Evolutionary conservation across 2,329 filamentous ascomycete genomes (phyloP).

Genomic region (Ascochyta fabae): DNA sequence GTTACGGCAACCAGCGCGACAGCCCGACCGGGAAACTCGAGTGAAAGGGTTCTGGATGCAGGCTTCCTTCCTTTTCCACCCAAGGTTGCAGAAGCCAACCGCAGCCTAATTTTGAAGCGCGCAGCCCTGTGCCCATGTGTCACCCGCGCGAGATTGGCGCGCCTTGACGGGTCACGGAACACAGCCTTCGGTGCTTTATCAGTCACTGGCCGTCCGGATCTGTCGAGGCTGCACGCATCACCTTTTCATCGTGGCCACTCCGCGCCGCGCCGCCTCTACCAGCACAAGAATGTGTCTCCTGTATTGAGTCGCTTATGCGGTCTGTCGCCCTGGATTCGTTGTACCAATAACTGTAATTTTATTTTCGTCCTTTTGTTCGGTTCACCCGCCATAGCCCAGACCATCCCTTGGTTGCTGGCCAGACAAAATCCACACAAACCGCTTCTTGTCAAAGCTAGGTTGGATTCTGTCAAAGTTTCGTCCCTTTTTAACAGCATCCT

Average conservation of each 20-base stretch:
- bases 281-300: conserved; percentile 21
- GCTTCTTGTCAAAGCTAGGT: not conserved
- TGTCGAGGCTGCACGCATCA: conserved; percentile 22
- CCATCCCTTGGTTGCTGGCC: conserved; percentile 12
- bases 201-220: conserved; percentile 23
- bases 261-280: conserved; percentile 20
- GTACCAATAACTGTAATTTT: conserved; percentile 16
- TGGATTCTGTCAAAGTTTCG: conserved; percentile 18
- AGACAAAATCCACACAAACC: conserved; percentile 2
- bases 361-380: conserved; percentile 6
- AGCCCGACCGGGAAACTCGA: conserved; percentile 17
- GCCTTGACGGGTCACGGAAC: conserved; percentile 18
- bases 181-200: conserved; percentile 22
- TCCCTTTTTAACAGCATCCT: conserved; percentile 3
- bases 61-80: conserved; percentile 12
- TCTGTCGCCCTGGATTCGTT: conserved; percentile 3
- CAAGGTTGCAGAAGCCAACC: conserved; percentile 15
- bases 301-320: conserved; percentile 20
- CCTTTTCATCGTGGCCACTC: conserved; percentile 21
- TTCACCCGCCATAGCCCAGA: conserved; percentile 6
- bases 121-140: conserved; percentile 17
- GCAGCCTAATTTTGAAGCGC: conserved; percentile 15
- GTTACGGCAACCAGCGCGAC: conserved; percentile 7
- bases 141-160: conserved; percentile 21
- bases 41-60: conserved; percentile 19